A percentile compares a stretch with the other conserved stretches of the same genome.
phyloP scores from a whole-genome alignment of 768 basidiomycete genomes.

The Coprinopsis marcescibilis region DNA sequence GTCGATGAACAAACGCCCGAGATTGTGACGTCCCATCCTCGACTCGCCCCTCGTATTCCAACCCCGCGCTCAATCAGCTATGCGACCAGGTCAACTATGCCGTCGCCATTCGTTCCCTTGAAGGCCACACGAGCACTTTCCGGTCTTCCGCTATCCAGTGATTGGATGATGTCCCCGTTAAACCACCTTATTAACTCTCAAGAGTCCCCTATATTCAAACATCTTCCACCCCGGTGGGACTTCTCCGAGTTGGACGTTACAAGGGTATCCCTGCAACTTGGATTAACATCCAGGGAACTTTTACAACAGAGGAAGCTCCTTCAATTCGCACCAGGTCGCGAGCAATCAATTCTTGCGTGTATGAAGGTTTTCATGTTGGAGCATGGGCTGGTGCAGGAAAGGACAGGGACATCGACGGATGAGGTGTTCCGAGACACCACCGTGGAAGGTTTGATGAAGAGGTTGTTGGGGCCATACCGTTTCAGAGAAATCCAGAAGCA shows the following conservation, averaged over 20 bases:
- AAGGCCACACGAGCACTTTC: constrained; percentile 15
- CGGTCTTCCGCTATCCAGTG: constrained; percentile 44
- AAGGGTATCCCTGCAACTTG: constrained; percentile 61
- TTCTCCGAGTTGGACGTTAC: constrained; percentile 75
- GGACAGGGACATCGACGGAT: constrained; percentile 28
- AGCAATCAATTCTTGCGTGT: constrained; percentile 64
- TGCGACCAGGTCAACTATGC: constrained; percentile 50
- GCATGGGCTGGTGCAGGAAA: constrained; percentile 58
- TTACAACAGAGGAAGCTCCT: constrained; percentile 36
- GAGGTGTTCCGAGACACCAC: constrained; percentile 79
- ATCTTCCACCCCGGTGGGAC: constrained; percentile 67
- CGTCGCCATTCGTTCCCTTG: constrained; percentile 18
- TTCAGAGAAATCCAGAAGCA: constrained; percentile 19
- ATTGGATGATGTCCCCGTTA: constrained; percentile 68
- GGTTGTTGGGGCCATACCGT: constrained; percentile 53
- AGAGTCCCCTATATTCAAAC: constrained; percentile 59
- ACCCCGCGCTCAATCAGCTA: constrained; percentile 51
- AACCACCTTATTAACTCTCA: constrained; percentile 80
- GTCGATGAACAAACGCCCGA: background rate
- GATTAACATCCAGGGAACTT: constrained; percentile 41
- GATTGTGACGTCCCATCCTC: background rate
- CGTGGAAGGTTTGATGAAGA: constrained; percentile 54
- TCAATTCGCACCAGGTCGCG: constrained; percentile 40
- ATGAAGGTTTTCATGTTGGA: constrained; percentile 98
- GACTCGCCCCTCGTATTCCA: constrained; percentile 43